Conservation (phyloP, 1,284 basidiomycete species). For the Malassezia vespertilionis region DNA sequence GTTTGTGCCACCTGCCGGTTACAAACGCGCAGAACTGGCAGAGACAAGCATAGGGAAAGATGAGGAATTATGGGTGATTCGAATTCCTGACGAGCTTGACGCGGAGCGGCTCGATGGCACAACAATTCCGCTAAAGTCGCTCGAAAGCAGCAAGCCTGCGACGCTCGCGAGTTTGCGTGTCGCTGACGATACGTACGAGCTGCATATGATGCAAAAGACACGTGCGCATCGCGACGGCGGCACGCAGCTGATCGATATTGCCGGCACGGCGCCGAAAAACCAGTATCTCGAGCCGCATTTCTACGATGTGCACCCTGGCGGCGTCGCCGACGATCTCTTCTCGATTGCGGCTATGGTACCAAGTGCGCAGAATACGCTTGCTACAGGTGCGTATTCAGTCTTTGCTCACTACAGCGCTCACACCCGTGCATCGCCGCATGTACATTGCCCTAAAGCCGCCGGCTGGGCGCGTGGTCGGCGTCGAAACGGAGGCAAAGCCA, state of each 20-base stretch:
- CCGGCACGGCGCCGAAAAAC: constrained; percentile 11
- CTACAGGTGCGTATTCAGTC: too few relatives aligned
- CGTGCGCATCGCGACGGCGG: constrained; percentile 14
- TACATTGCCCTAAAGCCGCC: constrained; percentile 18
- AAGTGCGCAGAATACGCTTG: constrained; percentile 7
- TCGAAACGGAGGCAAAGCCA: constrained; percentile 13
- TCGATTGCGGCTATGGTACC: constrained; percentile 24
- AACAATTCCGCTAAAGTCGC: constrained; percentile 11
- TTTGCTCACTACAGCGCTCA: constrained; percentile 5
- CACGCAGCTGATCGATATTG: constrained; percentile 34
- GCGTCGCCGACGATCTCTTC: constrained; percentile 24
- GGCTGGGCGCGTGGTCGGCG: too few relatives aligned
- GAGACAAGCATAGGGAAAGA: neutral
- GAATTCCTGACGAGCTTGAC: constrained; percentile 15
- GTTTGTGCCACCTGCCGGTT: constrained; percentile 8
- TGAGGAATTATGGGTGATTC: constrained; percentile 14
- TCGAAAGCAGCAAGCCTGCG: constrained; percentile 5
- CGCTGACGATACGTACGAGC: constrained; percentile 19
- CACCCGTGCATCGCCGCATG: constrained; percentile 6
- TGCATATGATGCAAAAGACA: constrained; percentile 16
- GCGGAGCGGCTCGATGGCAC: constrained; percentile 21
- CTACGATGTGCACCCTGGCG: constrained; percentile 14
- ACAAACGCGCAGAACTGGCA: neutral
- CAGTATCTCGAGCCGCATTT: constrained; percentile 10
- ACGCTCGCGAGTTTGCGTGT: constrained; percentile 8